These are phyloP conservation scores for Cercospora zeae-maydis DNA, from an alignment of 2,329 filamentous ascomycete genomes.

Conservation along the genomic window DNA sequence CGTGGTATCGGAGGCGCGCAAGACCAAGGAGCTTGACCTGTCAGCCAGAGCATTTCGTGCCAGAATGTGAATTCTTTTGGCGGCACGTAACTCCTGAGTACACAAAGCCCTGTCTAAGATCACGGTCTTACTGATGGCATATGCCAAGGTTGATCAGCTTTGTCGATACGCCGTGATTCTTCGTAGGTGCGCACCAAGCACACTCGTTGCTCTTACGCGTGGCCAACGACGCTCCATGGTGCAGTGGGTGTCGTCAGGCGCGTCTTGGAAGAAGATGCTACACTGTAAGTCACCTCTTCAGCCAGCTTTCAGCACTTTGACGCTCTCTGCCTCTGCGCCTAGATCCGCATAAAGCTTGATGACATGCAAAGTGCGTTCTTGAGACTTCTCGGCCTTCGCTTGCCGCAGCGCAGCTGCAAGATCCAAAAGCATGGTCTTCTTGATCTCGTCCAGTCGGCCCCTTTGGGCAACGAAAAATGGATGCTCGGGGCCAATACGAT, in stretches of 20 bases:
- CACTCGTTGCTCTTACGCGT: neutral
- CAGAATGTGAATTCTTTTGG: neutral
- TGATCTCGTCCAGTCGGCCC: constrained; percentile 54
- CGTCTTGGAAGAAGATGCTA: neutral
- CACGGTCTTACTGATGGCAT: neutral
- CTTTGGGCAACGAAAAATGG: constrained; percentile 61
- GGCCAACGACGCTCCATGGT: neutral
- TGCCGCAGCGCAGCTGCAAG: constrained; percentile 61
- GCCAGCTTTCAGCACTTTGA: constrained; percentile 52
- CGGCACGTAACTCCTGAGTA: neutral
- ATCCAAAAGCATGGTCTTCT: constrained; percentile 62
- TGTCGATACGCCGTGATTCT: neutral
- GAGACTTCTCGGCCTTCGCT: constrained; percentile 42
- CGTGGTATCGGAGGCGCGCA: neutral
- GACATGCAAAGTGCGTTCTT: constrained; percentile 52
- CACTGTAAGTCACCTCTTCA: constrained; percentile 17
- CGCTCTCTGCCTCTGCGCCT: constrained; percentile 57
- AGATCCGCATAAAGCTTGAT: constrained; percentile 60
- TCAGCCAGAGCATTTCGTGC: neutral
- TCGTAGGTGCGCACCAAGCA: neutral
- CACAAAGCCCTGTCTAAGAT: neutral
- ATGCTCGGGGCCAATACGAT: constrained; percentile 54
- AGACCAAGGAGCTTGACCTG: neutral
- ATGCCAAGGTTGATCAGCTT: neutral
- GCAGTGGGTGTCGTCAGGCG: neutral